phyloP scores from a whole-genome alignment of 805 yeast species.

The Cyberlindnera veronae region DNA sequence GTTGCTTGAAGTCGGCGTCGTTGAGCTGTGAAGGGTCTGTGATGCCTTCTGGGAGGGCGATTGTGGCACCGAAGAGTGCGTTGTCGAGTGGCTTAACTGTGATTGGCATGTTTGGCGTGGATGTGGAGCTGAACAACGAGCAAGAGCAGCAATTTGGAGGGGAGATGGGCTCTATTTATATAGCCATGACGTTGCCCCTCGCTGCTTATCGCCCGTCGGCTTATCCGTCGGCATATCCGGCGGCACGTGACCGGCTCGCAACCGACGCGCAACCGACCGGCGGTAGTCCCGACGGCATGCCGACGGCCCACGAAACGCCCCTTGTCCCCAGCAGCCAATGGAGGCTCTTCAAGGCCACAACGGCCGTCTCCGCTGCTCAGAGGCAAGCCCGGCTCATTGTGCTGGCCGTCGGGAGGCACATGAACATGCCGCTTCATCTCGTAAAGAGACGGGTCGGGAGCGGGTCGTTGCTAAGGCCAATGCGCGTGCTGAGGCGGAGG shows the following conservation, averaged over 20 bases:
- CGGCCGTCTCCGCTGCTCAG: too few species aligned
- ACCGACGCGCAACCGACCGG: too few species aligned
- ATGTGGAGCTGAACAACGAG: neutral
- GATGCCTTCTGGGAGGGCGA: constrained; percentile 53
- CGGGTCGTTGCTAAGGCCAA: too few species aligned
- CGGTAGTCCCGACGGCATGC: constrained; percentile 4
- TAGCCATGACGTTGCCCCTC: neutral
- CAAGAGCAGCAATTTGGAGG: neutral
- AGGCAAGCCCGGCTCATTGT: too few species aligned
- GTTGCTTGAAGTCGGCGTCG: constrained; percentile 58
- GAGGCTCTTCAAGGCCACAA: too few species aligned
- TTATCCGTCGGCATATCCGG: too few species aligned
- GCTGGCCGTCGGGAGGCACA: too few species aligned
- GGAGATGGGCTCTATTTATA: neutral
- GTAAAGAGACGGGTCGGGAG: too few species aligned
- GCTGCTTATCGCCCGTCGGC: neutral
- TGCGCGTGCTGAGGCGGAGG: too few species aligned
- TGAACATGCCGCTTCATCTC: too few species aligned
- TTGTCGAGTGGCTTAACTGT: constrained; percentile 18
- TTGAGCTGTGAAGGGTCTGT: constrained; percentile 69
- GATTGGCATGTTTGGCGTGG: constrained; percentile 9
- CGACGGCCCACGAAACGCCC: constrained; percentile 4
- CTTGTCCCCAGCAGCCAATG: too few species aligned
- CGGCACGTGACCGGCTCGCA: too few species aligned
- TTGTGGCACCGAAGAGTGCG: constrained; percentile 65